phyloP scores from a whole-genome alignment of 2,329 filamentous ascomycete genomes.

The Botryotinia narcissicola region DNA sequence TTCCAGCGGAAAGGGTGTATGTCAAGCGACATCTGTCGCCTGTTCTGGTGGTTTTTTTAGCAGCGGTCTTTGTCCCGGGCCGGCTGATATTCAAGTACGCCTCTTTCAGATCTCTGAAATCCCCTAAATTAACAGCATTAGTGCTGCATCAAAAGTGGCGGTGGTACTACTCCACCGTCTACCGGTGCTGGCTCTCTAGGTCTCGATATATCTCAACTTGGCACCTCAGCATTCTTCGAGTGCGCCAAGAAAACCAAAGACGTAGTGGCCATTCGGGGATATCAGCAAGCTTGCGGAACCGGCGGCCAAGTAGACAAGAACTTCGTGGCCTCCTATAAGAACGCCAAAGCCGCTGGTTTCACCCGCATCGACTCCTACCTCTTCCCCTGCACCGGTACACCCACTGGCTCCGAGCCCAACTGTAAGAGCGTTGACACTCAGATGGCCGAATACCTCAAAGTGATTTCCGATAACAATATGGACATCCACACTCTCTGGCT shows the following conservation, averaged over 20 bases:
- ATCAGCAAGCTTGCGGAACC: slow-evolving; percentile 26
- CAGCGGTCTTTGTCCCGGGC: slow-evolving; percentile 26
- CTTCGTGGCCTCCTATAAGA: slow-evolving; percentile 28
- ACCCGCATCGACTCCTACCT: slow-evolving; percentile 31
- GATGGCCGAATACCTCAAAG: slow-evolving; percentile 28
- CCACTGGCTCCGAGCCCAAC: slow-evolving; percentile 26
- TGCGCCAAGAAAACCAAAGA: slow-evolving; percentile 25
- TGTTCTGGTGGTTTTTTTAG: slow-evolving; percentile 24
- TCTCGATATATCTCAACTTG: slow-evolving; percentile 25
- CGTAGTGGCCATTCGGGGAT: slow-evolving; percentile 26
- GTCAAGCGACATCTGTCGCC: slow-evolving; percentile 22
- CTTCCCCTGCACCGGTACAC: slow-evolving; percentile 33
- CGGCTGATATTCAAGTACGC: slow-evolving; percentile 23
- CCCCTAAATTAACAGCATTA: not conserved
- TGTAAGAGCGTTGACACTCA: slow-evolving; percentile 30
- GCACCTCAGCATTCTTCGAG: slow-evolving; percentile 22
- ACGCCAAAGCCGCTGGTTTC: slow-evolving; percentile 29
- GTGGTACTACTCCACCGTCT: slow-evolving; percentile 3
- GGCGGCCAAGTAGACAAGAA: slow-evolving; percentile 29
- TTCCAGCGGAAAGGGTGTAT: slow-evolving; percentile 22
- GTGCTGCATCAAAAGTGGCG: slow-evolving; percentile 25
- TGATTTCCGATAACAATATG: slow-evolving; percentile 27
- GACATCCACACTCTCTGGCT: slow-evolving; percentile 30
- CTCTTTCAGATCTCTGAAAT: not conserved
- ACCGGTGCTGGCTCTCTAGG: slow-evolving; percentile 18